Evolutionary conservation across 2,329 filamentous ascomycete species (phyloP), one percentile per base, ranked within the genome.

Genomic region (Endoconidiophora polonica): DNA sequence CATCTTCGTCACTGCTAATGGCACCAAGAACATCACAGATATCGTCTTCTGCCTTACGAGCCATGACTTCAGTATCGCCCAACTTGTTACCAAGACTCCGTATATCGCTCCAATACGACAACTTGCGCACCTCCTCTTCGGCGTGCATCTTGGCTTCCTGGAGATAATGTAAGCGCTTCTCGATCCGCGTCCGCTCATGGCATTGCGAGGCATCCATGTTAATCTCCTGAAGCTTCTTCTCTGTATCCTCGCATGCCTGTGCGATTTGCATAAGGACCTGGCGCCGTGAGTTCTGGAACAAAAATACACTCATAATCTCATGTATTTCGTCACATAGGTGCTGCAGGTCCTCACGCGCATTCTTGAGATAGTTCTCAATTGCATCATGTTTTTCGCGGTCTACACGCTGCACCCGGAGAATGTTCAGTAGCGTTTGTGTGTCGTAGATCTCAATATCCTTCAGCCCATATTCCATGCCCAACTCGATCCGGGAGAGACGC

Each of bases 331-430:
- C 73, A 54, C 82, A 73, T 18, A 98, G 68, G 54, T 86, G 83
- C 49, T 73, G 72, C 24, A 96, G 67, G 57, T 95, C 86, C 22
- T 53, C 52, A 3, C 29, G 40, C 6, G 51, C 51, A 48, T 91
- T 72, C 40, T 79, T 69, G n/a, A 95, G 69, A 60, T 94, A 98
- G 55, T 76, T 83, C 58, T 83, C 79, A 20, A 95, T 73, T 0
- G 82, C 81, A 54, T 90, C 81, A 52, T 93, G 78, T 67, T 91
- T 96, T 66, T 96, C 90, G 33, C 91, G 77, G 61, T 98, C 91
- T 56, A 98, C 86, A 5, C 79, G 74, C 4, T 83, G 77, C 38
- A 66, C 67, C 55, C 79, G 81, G 49, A 98, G 64, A 2, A 76
- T 73, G 20, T 65, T 66, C 67, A 94, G 72, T 23, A 98, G 68